Percentiles rank a stretch among this genome's conserved stretches.
phyloP scores from a whole-genome alignment of 495 filamentous ascomycete genomes.

The Rostrohypoxylon terebratum region DNA sequence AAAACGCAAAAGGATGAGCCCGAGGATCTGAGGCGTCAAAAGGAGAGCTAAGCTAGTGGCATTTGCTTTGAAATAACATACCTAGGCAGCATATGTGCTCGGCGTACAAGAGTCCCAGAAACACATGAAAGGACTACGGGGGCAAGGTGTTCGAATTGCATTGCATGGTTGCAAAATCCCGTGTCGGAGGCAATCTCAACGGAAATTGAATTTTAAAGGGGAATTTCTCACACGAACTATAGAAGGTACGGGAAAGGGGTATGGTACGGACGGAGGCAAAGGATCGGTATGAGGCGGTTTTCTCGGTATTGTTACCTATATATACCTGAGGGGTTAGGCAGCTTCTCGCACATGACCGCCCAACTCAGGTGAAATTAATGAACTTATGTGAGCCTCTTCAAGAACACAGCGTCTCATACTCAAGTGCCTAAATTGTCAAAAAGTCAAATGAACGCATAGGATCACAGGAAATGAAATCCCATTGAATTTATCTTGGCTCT shows the following conservation, averaged over 20 bases:
- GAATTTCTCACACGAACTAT: background rate
- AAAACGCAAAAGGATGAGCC: constrained; percentile 16
- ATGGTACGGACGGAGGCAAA: background rate
- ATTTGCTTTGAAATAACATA: constrained; percentile 34
- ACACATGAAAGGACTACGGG: constrained; percentile 8
- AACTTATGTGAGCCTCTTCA: background rate
- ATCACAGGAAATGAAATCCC: background rate
- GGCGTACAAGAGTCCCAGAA: constrained; percentile 30
- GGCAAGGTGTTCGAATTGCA: constrained; percentile 30
- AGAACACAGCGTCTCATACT: background rate
- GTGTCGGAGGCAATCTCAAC: constrained; percentile 1
- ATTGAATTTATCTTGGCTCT: constrained; percentile 1
- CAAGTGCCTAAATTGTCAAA: background rate
- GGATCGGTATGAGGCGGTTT: constrained; percentile 1
- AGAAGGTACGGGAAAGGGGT: constrained; percentile 5
- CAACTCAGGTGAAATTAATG: constrained; percentile 12
- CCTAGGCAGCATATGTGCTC: constrained; percentile 36
- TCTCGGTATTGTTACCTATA: background rate
- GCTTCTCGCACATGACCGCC: background rate
- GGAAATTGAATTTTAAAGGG: constrained; percentile 15
- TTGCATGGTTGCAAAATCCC: constrained; percentile 8
- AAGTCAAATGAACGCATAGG: background rate
- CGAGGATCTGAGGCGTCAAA: constrained; percentile 24
- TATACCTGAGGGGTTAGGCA: background rate
- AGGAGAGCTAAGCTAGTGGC: constrained; percentile 10